Base-by-base conservation (phyloP, 805 yeast species). In the Schwanniomyces occidentalis region DNA sequence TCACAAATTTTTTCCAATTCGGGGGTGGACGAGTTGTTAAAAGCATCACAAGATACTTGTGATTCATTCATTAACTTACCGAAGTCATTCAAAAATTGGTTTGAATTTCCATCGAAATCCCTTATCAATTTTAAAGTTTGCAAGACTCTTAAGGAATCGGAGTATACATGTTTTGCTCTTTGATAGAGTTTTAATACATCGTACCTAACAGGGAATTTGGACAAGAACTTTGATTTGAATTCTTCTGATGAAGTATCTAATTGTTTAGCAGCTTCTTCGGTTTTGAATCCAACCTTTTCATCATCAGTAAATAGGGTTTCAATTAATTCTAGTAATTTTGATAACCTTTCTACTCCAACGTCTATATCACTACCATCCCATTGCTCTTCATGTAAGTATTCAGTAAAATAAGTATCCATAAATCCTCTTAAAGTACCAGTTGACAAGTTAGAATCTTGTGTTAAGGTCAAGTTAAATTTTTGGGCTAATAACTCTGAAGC, bases 341-440 rank as follows among this genome's bases (percentile, higher is more conserved):
- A 49, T 16, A 79, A 62, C 37, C 71, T 58, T 25, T 47, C 43
- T 18, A 62, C 55, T 9, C 78, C 78, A 12, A 54, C 54, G 5
- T 62, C 63, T 25, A 75, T 58, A 30, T 73, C 69, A 26, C 51
- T 54, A 26, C 75, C 73, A 45, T 69, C 65, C 80, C 82, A 71
- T 19, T 54, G 26, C 1, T 46, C 18, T 37, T 51, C 52, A 5
- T 53, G 45, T 29, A 63, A 57, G 15, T 48, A 51, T 30, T 49
- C 54, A 37, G 54, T 56, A 47, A 57, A 72, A 43, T 69, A 73
- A 4, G 71, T 68, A 34, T 80, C 81, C 62, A 79, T 59, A 15
- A 80, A 76, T n/a, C 83, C 86, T 40, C 83, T 64, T 41, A 82
- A 64, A 21, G 83, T 79, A 6, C 85, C 85, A 18, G 74, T 73